A percentile compares a stretch with the other conserved stretches of the same genome.
Evolutionary conservation across 345 rosid species (phyloP).

Genomic region (Rhodamnia rubescens): DNA sequence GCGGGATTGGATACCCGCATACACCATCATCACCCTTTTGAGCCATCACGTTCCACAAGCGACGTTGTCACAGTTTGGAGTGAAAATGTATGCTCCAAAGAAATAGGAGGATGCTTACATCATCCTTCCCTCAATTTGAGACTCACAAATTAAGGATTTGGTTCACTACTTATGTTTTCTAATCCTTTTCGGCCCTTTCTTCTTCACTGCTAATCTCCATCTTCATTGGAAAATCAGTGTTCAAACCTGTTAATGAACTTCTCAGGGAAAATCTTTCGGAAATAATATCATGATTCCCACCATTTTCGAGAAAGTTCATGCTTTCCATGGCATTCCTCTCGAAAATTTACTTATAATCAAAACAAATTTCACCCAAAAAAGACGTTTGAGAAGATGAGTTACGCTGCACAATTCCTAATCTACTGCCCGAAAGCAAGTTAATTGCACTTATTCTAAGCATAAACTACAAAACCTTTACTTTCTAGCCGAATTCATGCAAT

Average conservation of each 20-base stretch:
- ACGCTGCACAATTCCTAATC: background rate
- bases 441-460: background rate
- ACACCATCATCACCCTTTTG: background rate
- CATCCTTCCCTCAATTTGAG: background rate
- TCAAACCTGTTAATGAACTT: background rate
- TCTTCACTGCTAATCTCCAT: background rate
- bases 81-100: background rate
- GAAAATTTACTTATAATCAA: too few species aligned
- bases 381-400: too few species aligned
- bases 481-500: background rate
- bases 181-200: background rate
- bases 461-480: background rate
- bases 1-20: too few species aligned
- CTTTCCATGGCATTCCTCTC: too few species aligned
- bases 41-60: background rate
- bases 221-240: background rate
- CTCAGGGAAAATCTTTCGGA: background rate
- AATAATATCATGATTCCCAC: too few species aligned
- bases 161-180: background rate
- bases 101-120: background rate
- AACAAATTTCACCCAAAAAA: too few species aligned
- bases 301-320: too few species aligned
- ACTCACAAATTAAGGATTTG: background rate
- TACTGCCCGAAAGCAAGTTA: background rate
- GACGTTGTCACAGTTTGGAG: background rate